These are phyloP conservation scores for Lactarius evosmus DNA, from an alignment of 768 basidiomycete genomes.

Conservation along the genomic window DNA sequence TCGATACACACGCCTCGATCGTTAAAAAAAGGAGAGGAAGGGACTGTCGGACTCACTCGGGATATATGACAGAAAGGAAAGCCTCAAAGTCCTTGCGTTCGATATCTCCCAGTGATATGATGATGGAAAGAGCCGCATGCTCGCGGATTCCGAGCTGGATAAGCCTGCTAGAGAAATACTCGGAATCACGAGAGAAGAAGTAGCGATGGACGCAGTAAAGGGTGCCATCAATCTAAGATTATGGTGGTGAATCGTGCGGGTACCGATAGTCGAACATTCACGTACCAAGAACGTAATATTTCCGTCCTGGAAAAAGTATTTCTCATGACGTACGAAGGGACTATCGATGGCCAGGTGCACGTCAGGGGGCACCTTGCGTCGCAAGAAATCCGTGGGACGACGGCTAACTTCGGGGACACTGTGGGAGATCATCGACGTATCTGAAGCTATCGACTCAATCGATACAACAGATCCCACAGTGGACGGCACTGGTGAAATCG, in stretches of 20 bases:
- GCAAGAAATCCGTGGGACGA: neutral
- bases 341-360: neutral
- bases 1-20: neutral
- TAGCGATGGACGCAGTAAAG: slow-evolving; percentile 24
- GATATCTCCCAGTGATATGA: slow-evolving; percentile 19
- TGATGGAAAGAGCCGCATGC: slow-evolving; percentile 15
- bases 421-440: neutral
- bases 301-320: slow-evolving; percentile 26
- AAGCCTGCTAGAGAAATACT: slow-evolving; percentile 18
- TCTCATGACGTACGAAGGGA: slow-evolving; percentile 19
- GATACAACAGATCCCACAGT: slow-evolving; percentile 11
- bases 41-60: slow-evolving; percentile 15
- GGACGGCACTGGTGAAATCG: slow-evolving; percentile 13
- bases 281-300: slow-evolving; percentile 26
- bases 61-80: slow-evolving; percentile 28
- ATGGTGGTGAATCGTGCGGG: neutral
- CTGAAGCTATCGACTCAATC: slow-evolving; percentile 14
- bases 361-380: neutral
- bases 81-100: slow-evolving; percentile 26
- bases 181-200: slow-evolving; percentile 24
- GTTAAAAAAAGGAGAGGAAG: neutral
- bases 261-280: neutral
- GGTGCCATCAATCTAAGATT: slow-evolving; percentile 16
- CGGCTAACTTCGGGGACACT: neutral
- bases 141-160: slow-evolving; percentile 14